Evolutionary conservation across 805 yeast species (phyloP).

Genomic region (Candida dajiaensis): DNA sequence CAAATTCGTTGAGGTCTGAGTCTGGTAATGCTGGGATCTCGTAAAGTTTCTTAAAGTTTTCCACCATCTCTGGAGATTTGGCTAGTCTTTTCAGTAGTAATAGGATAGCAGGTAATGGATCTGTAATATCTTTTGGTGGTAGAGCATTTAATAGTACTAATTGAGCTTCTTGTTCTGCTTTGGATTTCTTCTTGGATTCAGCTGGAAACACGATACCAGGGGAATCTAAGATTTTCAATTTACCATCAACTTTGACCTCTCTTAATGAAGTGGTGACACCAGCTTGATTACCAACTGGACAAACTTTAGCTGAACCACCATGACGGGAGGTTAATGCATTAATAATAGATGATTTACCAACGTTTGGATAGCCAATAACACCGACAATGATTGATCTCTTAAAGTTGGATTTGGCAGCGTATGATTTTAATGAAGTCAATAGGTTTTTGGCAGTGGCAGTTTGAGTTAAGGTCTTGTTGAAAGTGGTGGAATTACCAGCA

Average conservation of each 20-base stretch:
- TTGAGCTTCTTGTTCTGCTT: constrained; percentile 76
- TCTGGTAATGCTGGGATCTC: constrained; percentile 77
- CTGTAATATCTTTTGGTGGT: constrained; percentile 79
- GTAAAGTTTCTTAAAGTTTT: constrained; percentile 66
- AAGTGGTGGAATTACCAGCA: constrained; percentile 61
- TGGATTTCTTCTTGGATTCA: constrained; percentile 46
- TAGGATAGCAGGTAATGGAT: constrained; percentile 79
- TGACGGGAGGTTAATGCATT: constrained; percentile 83
- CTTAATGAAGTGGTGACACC: constrained; percentile 92
- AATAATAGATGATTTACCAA: constrained; percentile 92
- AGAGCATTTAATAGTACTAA: constrained; percentile 82
- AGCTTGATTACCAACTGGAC: constrained; percentile 97
- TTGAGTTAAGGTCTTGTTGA: constrained; percentile 68
- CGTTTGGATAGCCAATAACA: constrained; percentile 96
- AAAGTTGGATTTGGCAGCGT: constrained; percentile 75
- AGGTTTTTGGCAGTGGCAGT: constrained; percentile 67
- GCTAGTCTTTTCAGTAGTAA: constrained; percentile 71
- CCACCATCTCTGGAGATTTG: constrained; percentile 70
- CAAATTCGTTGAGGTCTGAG: constrained; percentile 64
- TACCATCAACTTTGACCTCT: constrained; percentile 88
- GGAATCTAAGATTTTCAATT: constrained; percentile 83
- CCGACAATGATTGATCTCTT: constrained; percentile 91
- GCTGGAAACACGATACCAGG: constrained; percentile 97
- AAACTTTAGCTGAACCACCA: constrained; percentile 64
- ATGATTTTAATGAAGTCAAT: constrained; percentile 76